These are phyloP conservation scores for Piloderma croceum DNA, from an alignment of 768 basidiomycete species.

Conservation along the genomic window DNA sequence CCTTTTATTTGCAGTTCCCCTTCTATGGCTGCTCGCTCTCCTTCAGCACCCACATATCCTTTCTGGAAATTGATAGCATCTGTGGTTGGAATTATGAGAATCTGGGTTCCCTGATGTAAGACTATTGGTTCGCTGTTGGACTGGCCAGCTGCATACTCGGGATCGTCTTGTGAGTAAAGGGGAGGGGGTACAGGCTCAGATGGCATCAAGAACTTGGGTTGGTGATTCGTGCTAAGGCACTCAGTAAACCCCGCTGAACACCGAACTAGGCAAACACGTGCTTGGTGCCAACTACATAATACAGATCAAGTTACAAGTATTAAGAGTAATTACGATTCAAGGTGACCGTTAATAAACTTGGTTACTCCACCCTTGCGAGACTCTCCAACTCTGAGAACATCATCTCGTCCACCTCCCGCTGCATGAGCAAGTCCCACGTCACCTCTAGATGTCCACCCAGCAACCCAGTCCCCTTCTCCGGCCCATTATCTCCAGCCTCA, in stretches of 20 bases:
- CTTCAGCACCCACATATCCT: slow-evolving; percentile 80
- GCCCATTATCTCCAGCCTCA: slow-evolving; percentile 58
- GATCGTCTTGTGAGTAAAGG: slow-evolving; percentile 50
- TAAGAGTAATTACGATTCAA: no score
- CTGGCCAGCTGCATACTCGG: slow-evolving; percentile 18
- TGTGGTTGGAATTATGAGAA: slow-evolving; percentile 67
- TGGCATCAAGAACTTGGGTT: no score
- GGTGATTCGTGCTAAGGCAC: no score
- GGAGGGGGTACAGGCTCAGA: slow-evolving; percentile 51
- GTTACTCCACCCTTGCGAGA: slow-evolving; percentile 64
- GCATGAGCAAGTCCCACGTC: slow-evolving; percentile 67
- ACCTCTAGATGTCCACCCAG: slow-evolving; percentile 68
- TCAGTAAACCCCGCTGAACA: no score
- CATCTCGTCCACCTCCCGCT: slow-evolving; percentile 65
- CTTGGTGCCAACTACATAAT: no score
- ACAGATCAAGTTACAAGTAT: no score
- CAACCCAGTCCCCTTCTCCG: slow-evolving; percentile 71
- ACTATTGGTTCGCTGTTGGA: slow-evolving; percentile 16
- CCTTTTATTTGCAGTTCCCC: slow-evolving; percentile 86
- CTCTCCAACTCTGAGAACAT: slow-evolving; percentile 80
- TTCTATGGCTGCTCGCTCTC: slow-evolving; percentile 76
- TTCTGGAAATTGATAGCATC: slow-evolving; percentile 77
- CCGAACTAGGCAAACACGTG: no score
- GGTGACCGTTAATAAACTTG: no score
- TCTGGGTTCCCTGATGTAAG: slow-evolving; percentile 42